A percentile compares a stretch with the other conserved stretches of the same genome.
These are phyloP conservation scores for Eucalyptus erythrocorys DNA, from an alignment of 345 rosid species.

Conservation along the genomic window DNA sequence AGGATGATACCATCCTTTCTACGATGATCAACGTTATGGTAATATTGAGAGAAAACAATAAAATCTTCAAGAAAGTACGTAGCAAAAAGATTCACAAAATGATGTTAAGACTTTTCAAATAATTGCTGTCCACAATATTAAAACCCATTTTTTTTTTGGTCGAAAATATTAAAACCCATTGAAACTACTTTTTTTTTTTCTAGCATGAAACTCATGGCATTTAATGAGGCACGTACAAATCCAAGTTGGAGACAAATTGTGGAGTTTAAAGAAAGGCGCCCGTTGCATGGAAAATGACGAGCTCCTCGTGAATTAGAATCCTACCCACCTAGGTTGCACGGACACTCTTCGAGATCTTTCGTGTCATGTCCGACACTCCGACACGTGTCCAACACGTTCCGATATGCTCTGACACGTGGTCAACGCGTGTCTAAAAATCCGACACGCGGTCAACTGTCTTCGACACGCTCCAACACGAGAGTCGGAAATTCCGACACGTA, in stretches of 20 bases:
- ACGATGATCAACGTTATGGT: neutral
- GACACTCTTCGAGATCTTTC: too few species aligned
- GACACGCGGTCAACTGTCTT: too few species aligned
- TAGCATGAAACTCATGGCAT: neutral
- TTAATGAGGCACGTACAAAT: neutral
- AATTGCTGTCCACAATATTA: neutral
- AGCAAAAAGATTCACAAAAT: neutral
- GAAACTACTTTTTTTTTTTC: neutral
- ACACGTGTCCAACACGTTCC: too few species aligned
- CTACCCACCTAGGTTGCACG: too few species aligned
- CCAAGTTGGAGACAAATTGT: neutral
- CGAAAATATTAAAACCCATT: neutral
- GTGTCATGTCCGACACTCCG: too few species aligned
- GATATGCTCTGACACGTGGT: too few species aligned
- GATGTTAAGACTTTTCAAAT: neutral
- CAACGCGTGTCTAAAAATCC: too few species aligned
- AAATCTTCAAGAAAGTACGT: neutral
- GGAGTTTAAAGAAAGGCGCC: neutral
- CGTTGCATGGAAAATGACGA: neutral
- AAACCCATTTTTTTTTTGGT: too few species aligned
- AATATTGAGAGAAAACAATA: neutral
- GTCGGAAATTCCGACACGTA: too few species aligned
- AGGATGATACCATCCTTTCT: neutral
- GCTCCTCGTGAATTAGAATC: neutral
- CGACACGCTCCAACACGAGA: too few species aligned